phyloP scores from a whole-genome alignment of 1,284 basidiomycete species.

The Microbotryomycetes sp. region DNA sequence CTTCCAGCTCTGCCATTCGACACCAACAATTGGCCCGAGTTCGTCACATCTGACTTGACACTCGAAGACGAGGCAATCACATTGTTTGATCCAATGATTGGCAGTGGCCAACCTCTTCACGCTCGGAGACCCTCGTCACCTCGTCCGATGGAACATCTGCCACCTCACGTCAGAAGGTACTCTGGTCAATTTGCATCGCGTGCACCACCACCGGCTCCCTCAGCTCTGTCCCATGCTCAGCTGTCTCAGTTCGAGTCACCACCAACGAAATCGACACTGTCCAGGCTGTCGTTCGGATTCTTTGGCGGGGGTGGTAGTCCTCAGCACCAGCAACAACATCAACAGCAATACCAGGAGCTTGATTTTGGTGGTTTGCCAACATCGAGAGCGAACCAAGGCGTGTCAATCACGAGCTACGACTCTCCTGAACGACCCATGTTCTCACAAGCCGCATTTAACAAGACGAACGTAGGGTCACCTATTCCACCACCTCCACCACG shows the following conservation, averaged over 20 bases:
- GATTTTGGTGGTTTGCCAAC: slow-evolving; percentile 8
- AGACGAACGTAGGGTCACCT: background rate
- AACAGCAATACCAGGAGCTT: slow-evolving; percentile 7
- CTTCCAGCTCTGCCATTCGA: slow-evolving; percentile 30
- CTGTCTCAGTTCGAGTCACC: slow-evolving; percentile 8
- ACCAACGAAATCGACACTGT: slow-evolving; percentile 3
- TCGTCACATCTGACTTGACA: slow-evolving; percentile 29
- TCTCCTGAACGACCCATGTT: background rate
- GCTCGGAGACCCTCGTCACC: slow-evolving; percentile 31
- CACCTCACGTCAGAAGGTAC: slow-evolving; percentile 22
- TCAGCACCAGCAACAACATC: slow-evolving; percentile 3
- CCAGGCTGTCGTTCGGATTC: slow-evolving; percentile 26
- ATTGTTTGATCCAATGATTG: slow-evolving; percentile 9
- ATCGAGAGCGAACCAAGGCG: slow-evolving; percentile 3
- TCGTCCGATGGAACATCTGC: slow-evolving; percentile 24
- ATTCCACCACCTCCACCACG: slow-evolving; percentile 16
- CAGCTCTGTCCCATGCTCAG: slow-evolving; percentile 17
- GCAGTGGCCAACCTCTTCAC: slow-evolving; percentile 14
- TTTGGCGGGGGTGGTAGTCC: slow-evolving; percentile 28
- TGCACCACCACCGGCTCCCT: slow-evolving; percentile 25
- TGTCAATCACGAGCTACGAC: background rate
- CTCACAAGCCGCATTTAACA: background rate
- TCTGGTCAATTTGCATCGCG: slow-evolving; percentile 24
- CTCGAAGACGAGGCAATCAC: slow-evolving; percentile 26
- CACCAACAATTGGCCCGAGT: slow-evolving; percentile 24